Base-by-base conservation (phyloP, 2,329 filamentous ascomycete species). In the Penicillium freii region DNA sequence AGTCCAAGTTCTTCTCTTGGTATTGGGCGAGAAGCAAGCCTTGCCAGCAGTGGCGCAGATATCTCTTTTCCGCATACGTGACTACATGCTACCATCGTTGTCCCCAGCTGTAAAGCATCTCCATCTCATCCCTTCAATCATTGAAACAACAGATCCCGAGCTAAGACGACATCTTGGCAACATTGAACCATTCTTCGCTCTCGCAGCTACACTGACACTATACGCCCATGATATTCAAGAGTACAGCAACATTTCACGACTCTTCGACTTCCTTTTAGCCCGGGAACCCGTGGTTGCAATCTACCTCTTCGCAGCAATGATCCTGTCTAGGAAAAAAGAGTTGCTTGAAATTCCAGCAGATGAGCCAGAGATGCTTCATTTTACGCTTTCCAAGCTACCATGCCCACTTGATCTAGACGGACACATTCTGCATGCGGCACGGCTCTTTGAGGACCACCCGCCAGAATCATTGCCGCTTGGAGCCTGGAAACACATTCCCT, bases 151-250 rank as follows among this genome's bases (percentile, higher is more conserved):
- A 25, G 91, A 97, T 73, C 84, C 87, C 5, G 78, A 81, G 43
- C 81, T 99, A 25, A 88, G 85, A 72, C 78, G 75, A 8, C 93
- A 96, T 75, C 80, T 97, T n/a, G 85, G 87, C 1, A 82, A 81
- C 25, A 89, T 87, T 17, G 86, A 92, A 70, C 93, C 94, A 1
- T 97, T 92, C 74, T 99, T 96, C 73, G 94, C 94, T 5, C 81
- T 99, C 5, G 87, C 91, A n/a, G 92, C 91, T 47, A 96, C 92
- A 0, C 82, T 99, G 43, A 99, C 95, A 34, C 87, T 99, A 79
- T 99, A 97, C 74, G 92, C 94, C 19, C 94, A 99, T 76, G 93
- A 97, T 72, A 92, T 99, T 60, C 88, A 94, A 74, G 87, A 88
- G 42, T 97, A 96, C 72, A 84, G 85, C 61, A 89, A 93, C 64